Base-by-base conservation (phyloP, 2,329 filamentous ascomycete genomes). In the Ophioceras dolichostomum region DNA sequence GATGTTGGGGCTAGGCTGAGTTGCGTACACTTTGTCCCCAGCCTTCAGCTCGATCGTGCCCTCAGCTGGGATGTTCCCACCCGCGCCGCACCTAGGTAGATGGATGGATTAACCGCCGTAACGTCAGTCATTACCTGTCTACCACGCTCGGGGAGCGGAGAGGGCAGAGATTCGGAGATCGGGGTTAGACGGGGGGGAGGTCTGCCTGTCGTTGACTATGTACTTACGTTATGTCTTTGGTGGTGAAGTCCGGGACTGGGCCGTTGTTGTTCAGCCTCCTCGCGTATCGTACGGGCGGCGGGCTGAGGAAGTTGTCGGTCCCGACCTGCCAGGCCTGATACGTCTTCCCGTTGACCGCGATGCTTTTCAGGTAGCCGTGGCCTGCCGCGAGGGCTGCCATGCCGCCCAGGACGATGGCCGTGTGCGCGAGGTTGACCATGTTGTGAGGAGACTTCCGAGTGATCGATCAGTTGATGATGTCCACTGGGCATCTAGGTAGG, bases 311-410 rank as follows among this genome's bases (percentile, higher is more conserved):
- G n/a, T 49, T 44, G 30, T 54, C 49, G 13, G 47, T 41, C 32
- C 48, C 49, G n/a, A 49, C 47, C 35, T 48, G 43, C 51, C 51
- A 55, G 10, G 47, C 45, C 6, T 43, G 46, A 33, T 52, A 52
- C 10, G 47, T 43, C 38, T 51, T 41, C 31, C 49, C 49, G 32
- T 46, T 45, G 34, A 50, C 43, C 16, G 47, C 46, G 26, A 54
- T 48, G 40, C 41, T 47, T 34, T 53, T 46, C 28, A 52, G 47
- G 36, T 45, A 51, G 21, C 50, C 49, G 30, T 52, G 50, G 12
- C 45, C 49, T 5, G 45, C 41, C 22, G n/a, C n/a, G n/a, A n/a
- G n/a, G n/a, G n/a, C n/a, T n/a, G n/a, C n/a, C n/a, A n/a, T n/a
- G n/a, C n/a, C n/a, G n/a, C n/a, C n/a, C n/a, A n/a, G n/a, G n/a